Evolutionary conservation across 176 grass and related monocot species (phyloP).

Genomic region (Hordeum marinum): DNA sequence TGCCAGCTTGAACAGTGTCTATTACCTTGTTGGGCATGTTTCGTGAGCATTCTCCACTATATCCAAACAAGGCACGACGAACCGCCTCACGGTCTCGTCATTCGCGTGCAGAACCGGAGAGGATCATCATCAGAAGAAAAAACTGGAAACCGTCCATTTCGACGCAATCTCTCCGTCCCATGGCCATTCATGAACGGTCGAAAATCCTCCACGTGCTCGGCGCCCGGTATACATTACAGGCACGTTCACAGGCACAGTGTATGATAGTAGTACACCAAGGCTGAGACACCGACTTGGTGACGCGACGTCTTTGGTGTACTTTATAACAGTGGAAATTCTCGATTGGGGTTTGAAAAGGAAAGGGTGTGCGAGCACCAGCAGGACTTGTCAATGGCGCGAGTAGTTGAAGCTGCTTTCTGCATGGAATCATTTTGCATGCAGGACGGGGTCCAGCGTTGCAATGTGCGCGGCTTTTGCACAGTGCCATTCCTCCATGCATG

Average conservation of each 20-base stretch:
- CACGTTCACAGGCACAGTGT: too few species aligned
- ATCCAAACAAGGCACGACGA: constrained; percentile 29
- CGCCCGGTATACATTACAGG: too few species aligned
- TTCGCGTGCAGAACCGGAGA: not conserved
- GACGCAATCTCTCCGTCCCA: not conserved
- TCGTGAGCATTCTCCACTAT: not conserved
- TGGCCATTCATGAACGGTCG: not conserved
- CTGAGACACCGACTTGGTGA: constrained; percentile 22
- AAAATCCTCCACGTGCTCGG: not conserved
- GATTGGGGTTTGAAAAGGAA: constrained; percentile 16
- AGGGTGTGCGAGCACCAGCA: not conserved
- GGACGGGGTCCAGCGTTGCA: not conserved
- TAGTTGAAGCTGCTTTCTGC: constrained; percentile 13
- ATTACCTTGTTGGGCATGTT: not conserved
- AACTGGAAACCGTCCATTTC: not conserved
- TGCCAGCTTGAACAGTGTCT: not conserved
- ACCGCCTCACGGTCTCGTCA: not conserved
- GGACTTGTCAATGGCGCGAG: constrained; percentile 26
- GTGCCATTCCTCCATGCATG: not conserved
- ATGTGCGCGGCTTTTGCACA: constrained; percentile 11
- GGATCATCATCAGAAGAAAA: not conserved
- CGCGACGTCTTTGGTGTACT: not conserved
- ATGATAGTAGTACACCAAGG: not conserved
- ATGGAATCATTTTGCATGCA: constrained; percentile 31
- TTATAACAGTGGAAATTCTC: constrained; percentile 22